Conservation (phyloP, 176 grass and related monocot species). For the Triticum urartu region DNA sequence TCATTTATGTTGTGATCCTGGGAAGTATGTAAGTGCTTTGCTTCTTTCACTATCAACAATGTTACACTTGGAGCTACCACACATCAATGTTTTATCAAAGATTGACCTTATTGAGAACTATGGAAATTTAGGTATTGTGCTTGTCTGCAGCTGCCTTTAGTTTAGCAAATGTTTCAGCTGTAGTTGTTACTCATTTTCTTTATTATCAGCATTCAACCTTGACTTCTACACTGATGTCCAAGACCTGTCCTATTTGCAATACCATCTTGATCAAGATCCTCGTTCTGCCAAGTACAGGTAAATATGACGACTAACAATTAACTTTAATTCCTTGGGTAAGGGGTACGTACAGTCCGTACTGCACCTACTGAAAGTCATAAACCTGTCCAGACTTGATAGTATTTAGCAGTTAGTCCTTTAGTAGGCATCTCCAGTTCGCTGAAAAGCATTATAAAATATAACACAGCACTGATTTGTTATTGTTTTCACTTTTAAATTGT, state of each 20-base stretch:
- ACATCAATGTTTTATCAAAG: conserved; percentile 96
- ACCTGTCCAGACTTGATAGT: not conserved
- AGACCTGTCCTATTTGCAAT: conserved; percentile 83
- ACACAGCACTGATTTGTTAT: not conserved
- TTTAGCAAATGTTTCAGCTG: conserved; percentile 13
- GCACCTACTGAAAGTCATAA: not conserved
- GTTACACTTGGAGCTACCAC: conserved; percentile 86
- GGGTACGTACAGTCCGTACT: not conserved
- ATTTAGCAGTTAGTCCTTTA: not conserved
- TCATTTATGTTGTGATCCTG: conserved; percentile 96
- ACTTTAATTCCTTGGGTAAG: not conserved
- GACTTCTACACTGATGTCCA: conserved; percentile 95
- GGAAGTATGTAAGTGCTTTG: conserved; percentile 96
- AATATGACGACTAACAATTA: not conserved
- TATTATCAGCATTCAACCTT: conserved; percentile 80
- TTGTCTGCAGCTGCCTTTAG: not conserved
- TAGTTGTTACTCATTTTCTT: conserved; percentile 32
- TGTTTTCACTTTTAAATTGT: not conserved
- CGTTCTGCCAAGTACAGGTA: conserved; percentile 89
- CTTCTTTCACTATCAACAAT: conserved; percentile 94
- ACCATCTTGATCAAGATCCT: conserved; percentile 92
- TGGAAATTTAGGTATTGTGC: conserved; percentile 74
- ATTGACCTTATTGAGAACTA: conserved; percentile 94
- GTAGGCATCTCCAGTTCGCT: not conserved
- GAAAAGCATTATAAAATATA: conserved; percentile 2